Conservation (phyloP, 2,329 filamentous ascomycete species). For the Xylariaceae sp. region DNA sequence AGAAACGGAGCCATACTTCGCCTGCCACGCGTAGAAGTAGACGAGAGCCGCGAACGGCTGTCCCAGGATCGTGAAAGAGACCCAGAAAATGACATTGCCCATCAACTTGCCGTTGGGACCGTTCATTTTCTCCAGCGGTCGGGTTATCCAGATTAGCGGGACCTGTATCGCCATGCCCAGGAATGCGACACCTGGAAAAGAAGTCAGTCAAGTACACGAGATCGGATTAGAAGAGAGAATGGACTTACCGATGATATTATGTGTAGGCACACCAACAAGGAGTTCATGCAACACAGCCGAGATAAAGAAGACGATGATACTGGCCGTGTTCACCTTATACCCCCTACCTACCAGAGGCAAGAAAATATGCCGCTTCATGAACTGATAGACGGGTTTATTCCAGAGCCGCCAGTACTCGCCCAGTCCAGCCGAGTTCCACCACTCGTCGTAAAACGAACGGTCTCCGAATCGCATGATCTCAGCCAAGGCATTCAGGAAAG, state of each 20-base stretch:
- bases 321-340: constrained; percentile 65
- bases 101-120: constrained; percentile 70
- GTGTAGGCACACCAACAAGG: constrained; percentile 87
- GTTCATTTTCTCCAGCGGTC: constrained; percentile 72
- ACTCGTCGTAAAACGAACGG: constrained; percentile 91
- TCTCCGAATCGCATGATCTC: constrained; percentile 89
- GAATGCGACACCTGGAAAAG: constrained; percentile 71
- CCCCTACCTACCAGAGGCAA: constrained; percentile 81
- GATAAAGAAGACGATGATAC: constrained; percentile 77
- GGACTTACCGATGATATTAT: constrained; percentile 77
- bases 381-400: constrained; percentile 97
- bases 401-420: constrained; percentile 91
- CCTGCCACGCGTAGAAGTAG: constrained; percentile 98
- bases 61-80: constrained; percentile 90
- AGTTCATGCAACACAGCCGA: constrained; percentile 89
- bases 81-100: constrained; percentile 94
- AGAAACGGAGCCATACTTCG: constrained; percentile 85
- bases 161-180: constrained; percentile 90
- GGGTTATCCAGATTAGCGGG: constrained; percentile 77
- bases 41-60: constrained; percentile 87
- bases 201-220: constrained; percentile 8
- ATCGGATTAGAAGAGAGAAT: neutral
- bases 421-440: constrained; percentile 91
- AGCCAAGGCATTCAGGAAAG: constrained; percentile 81
- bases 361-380: constrained; percentile 93